Evolutionary conservation across 208 protist genomes (phyloP), one percentile per base, ranked within the genome.

Genomic region (Leishmania aethiopica): DNA sequence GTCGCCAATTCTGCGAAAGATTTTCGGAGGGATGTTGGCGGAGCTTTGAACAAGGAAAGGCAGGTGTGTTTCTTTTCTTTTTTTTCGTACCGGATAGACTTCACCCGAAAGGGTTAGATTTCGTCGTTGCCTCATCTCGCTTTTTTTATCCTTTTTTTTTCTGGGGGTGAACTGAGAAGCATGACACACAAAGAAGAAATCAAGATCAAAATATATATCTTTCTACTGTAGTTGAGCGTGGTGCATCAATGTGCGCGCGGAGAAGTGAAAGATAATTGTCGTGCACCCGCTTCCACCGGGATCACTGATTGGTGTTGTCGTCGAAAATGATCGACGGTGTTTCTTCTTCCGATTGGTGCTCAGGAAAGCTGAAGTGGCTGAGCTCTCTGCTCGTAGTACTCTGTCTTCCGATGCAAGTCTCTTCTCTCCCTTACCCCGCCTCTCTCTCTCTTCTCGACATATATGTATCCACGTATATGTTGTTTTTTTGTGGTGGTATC

Each of bases 101-200:
- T 80, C 53, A 55, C 78, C 83, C 78, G 75, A 13, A 79, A 86
- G 79, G 83, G 83, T 80, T 86, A 86, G 83, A 86, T 80, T 83
- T 83, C 45, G 37, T 22, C 53, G 70, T 79, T 75, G 37, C 32
- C 64, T 45, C 72, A 19, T 57, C 40, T 73, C 53, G 37, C 5
- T 45, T 45, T 80, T 74, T 37, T 79, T 40, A 17, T 37, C 0
- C 22, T 76, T 60, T 32, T 71, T 77, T 37, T 49, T 72, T 1
- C 17, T 72, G 49, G 0, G 15, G 4, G n/a, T 59, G 1, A 11
- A 47, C 37, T 35, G 25, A n/a, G 13, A 84, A 79, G 73, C 49
- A 42, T 37, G 32, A 59, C 62, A 78, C 78, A 84, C 53, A 71
- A 66, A 76, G 57, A 78, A 80, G 73, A 62, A 62, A 15, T 4